A percentile compares a stretch with the other conserved stretches of the same genome.
Evolutionary conservation across 106 monocot species (phyloP).

Genomic region (Gastrodia elata): DNA sequence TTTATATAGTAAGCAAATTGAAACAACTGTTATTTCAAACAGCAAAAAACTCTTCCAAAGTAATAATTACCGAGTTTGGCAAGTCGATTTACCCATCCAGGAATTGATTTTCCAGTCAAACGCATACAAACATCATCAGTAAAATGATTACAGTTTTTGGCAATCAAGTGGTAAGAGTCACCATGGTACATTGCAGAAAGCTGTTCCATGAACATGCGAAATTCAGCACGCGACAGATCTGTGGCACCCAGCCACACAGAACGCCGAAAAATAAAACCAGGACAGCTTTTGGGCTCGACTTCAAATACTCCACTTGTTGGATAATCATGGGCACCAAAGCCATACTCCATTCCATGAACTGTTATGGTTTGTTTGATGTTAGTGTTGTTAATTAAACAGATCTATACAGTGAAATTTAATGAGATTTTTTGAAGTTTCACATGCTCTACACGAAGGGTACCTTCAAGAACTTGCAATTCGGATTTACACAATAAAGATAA

Average conservation of each 20-base stretch:
- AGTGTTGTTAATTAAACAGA: background rate
- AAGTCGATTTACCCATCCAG: constrained; percentile 63
- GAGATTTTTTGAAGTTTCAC: background rate
- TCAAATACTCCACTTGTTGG: constrained; percentile 69
- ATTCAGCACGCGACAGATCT: constrained; percentile 37
- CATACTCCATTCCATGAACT: constrained; percentile 73
- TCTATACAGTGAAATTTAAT: background rate
- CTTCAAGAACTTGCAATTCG: background rate
- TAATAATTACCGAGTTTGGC: constrained; percentile 47
- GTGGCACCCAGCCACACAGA: constrained; percentile 46
- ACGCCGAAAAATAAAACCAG: constrained; percentile 52
- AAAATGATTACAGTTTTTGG: constrained; percentile 75
- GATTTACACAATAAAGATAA: background rate
- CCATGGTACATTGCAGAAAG: constrained; percentile 44
- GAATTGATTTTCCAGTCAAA: constrained; percentile 53
- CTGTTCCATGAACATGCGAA: constrained; percentile 42
- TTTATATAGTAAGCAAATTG: background rate
- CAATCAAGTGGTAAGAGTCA: constrained; percentile 45
- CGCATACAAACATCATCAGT: constrained; percentile 51
- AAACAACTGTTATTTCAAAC: background rate
- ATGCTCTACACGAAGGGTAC: background rate
- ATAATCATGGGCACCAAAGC: constrained; percentile 60
- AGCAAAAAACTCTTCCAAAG: background rate
- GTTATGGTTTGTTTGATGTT: background rate
- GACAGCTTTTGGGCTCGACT: constrained; percentile 66